Evolutionary conservation across 371 early-diverging fungal species (phyloP).

Genomic region (Apophysomyces elegans): DNA sequence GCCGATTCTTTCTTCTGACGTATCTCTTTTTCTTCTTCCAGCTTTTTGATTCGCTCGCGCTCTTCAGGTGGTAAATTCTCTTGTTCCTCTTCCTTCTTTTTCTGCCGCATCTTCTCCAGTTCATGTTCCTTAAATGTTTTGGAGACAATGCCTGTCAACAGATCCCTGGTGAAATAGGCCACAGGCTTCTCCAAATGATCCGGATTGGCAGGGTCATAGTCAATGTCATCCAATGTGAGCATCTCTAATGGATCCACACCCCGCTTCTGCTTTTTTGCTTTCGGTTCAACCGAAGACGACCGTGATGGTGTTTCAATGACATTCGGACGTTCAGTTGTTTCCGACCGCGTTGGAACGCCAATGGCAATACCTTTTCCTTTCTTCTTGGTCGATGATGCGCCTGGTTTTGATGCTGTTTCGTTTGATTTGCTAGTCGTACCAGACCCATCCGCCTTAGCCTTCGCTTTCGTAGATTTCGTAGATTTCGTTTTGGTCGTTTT

Average conservation of each 20-base stretch:
- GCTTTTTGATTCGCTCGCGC: conserved; percentile 13
- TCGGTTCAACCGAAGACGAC: neutral
- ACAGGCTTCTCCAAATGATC: conserved; percentile 52
- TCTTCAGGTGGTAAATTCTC: conserved; percentile 26
- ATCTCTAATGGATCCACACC: conserved; percentile 17
- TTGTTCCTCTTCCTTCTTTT: conserved; percentile 25
- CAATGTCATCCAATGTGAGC: conserved; percentile 47
- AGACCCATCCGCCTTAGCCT: neutral
- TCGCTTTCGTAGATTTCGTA: neutral
- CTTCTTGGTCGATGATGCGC: neutral
- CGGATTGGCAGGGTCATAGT: conserved; percentile 35
- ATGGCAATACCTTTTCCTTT: neutral
- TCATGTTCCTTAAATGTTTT: conserved; percentile 53
- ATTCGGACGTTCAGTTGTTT: neutral
- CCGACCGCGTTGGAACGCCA: conserved; percentile 1
- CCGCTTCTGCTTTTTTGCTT: neutral
- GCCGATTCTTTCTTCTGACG: conserved; percentile 18
- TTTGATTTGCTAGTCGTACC: neutral
- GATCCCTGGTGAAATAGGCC: conserved; percentile 51
- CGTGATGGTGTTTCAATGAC: neutral
- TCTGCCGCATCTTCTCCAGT: conserved; percentile 27
- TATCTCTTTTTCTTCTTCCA: conserved; percentile 26
- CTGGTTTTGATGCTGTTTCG: neutral
- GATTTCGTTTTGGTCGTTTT: neutral
- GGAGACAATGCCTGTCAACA: conserved; percentile 51